phyloP scores from a whole-genome alignment of 2,329 filamentous ascomycete species.

The Fusarium anthophilum region DNA sequence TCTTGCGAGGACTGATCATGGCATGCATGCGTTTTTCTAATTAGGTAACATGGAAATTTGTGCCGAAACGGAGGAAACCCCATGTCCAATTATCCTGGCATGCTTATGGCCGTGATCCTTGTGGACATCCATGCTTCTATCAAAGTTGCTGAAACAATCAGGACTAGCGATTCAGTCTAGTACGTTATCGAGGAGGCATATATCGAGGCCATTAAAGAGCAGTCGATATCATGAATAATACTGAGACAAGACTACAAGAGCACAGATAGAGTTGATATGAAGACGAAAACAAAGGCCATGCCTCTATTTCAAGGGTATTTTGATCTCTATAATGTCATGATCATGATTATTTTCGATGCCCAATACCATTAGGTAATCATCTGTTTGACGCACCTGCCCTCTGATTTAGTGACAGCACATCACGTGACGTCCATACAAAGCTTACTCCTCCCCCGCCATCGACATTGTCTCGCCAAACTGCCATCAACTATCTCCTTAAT shows the following conservation, averaged over 20 bases:
- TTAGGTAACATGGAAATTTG: conserved; percentile 22
- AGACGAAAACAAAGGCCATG: neutral
- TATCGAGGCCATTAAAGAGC: conserved; percentile 16
- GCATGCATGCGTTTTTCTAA: neutral
- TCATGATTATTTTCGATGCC: neutral
- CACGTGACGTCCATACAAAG: conserved; percentile 29
- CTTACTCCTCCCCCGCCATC: conserved; percentile 43
- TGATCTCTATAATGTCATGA: neutral
- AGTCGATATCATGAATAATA: neutral
- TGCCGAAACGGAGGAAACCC: conserved; percentile 6
- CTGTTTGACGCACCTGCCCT: neutral
- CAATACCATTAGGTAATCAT: conserved; percentile 2
- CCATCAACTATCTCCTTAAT: conserved; percentile 47
- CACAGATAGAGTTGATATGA: neutral
- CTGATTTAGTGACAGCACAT: conserved; percentile 7
- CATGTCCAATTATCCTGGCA: conserved; percentile 20
- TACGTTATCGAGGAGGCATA: conserved; percentile 30
- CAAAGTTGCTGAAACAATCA: conserved; percentile 19
- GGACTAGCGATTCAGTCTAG: conserved; percentile 28
- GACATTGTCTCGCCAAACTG: conserved; percentile 40
- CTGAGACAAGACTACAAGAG: neutral
- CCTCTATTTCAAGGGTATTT: neutral
- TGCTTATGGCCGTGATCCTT: conserved; percentile 20
- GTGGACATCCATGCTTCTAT: conserved; percentile 31
- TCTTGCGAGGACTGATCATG: neutral